phyloP scores from a whole-genome alignment of 208 protist species.

The Trypanosoma mega region DNA sequence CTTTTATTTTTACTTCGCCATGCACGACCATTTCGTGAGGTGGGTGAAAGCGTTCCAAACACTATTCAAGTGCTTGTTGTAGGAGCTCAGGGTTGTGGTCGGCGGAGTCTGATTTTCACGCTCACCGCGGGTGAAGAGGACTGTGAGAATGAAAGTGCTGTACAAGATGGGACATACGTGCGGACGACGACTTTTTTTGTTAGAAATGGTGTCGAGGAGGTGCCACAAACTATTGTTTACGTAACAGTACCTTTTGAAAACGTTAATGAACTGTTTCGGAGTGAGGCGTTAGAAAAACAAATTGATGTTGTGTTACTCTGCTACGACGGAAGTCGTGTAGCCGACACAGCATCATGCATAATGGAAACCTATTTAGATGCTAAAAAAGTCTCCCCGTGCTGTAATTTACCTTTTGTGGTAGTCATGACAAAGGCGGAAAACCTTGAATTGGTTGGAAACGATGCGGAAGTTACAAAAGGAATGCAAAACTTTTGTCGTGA shows the following conservation, averaged over 20 bases:
- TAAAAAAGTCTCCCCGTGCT: slow-evolving; percentile 27
- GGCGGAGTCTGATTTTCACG: slow-evolving; percentile 48
- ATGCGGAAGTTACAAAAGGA: neutral
- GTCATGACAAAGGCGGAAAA: slow-evolving; percentile 80
- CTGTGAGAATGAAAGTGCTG: slow-evolving; percentile 8
- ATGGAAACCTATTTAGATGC: slow-evolving; percentile 42
- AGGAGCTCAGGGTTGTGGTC: slow-evolving; percentile 48
- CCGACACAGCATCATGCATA: slow-evolving; percentile 34
- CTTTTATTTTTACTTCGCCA: slow-evolving; percentile 64
- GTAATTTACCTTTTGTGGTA: slow-evolving; percentile 66
- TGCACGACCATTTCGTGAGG: slow-evolving; percentile 41
- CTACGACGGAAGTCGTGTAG: slow-evolving; percentile 56
- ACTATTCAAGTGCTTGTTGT: slow-evolving; percentile 73
- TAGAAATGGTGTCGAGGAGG: slow-evolving; percentile 32
- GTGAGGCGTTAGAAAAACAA: slow-evolving; percentile 47
- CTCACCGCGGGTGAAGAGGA: slow-evolving; percentile 34
- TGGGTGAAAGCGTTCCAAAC: slow-evolving; percentile 59
- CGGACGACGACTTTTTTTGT: slow-evolving; percentile 63
- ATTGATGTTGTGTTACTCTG: slow-evolving; percentile 82
- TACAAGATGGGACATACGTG: slow-evolving; percentile 29
- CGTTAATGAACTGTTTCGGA: slow-evolving; percentile 39
- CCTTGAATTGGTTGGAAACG: neutral
- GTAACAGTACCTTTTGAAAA: slow-evolving; percentile 39
- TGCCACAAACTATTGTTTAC: slow-evolving; percentile 69
- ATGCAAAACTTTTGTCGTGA: slow-evolving; percentile 46